Evolutionary conservation across 192 early-diverging fungal genomes (phyloP).

Genomic region (Podila epicladia): DNA sequence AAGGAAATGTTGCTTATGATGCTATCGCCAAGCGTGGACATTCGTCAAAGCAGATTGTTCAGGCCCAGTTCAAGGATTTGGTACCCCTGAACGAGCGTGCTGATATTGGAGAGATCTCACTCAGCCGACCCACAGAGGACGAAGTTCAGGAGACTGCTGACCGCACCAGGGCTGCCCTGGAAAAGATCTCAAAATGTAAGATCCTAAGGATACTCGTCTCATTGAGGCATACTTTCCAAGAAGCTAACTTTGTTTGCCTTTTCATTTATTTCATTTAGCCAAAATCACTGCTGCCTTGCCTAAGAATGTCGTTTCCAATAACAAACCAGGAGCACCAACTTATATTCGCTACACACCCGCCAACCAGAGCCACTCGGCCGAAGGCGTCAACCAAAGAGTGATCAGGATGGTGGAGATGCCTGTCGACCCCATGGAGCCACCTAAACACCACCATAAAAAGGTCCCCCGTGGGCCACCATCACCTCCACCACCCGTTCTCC

Average conservation of each 20-base stretch:
- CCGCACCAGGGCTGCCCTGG: conserved; percentile 88
- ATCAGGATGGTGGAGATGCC: conserved; percentile 96
- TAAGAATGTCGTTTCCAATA: conserved; percentile 64
- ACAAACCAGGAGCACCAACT: conserved; percentile 69
- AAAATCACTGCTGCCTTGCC: conserved; percentile 73
- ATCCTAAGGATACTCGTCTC: neutral
- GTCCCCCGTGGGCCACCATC: conserved; percentile 86
- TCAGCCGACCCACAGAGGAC: conserved; percentile 83
- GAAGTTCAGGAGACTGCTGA: conserved; percentile 84
- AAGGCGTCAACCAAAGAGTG: conserved; percentile 86
- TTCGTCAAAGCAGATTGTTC: conserved; percentile 74
- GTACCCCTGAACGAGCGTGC: conserved; percentile 73
- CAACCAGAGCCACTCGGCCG: conserved; percentile 73
- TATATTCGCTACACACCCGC: conserved; percentile 94
- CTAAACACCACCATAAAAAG: conserved; percentile 92
- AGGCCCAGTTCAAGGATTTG: conserved; percentile 86
- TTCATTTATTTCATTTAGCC: conserved; percentile 42
- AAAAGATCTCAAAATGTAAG: conserved; percentile 82
- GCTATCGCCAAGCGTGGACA: conserved; percentile 86
- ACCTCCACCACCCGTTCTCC: conserved; percentile 97
- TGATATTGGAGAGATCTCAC: conserved; percentile 74
- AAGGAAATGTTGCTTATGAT: conserved; percentile 92
- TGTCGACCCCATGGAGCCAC: conserved; percentile 96
- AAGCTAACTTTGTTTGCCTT: neutral
- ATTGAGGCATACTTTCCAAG: neutral